Evolutionary conservation across 495 filamentous ascomycete species (phyloP).

Genomic region (Lichenothelia convexa): DNA sequence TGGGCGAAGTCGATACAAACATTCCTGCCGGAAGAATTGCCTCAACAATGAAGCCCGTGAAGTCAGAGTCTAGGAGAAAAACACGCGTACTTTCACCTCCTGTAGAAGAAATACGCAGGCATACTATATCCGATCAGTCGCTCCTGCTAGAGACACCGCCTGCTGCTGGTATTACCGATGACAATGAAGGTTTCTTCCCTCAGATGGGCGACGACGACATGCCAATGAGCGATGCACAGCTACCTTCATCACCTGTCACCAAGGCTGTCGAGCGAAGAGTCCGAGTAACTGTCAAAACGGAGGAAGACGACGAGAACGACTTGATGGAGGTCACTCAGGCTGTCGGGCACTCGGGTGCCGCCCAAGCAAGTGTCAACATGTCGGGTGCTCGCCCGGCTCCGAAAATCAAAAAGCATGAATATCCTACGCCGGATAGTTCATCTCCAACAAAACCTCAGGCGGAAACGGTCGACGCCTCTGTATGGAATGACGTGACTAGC

Average conservation of each 20-base stretch:
- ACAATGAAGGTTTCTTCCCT: conserved; percentile 38
- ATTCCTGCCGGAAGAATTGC: conserved; percentile 37
- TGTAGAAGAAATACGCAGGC: conserved; percentile 26
- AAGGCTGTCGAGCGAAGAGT: conserved; percentile 64
- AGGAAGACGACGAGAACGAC: conserved; percentile 52
- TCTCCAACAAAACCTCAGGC: conserved; percentile 47
- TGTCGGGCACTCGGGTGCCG: conserved; percentile 42
- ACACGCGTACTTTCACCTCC: conserved; percentile 65
- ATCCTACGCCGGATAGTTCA: conserved; percentile 53
- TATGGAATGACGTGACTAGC: conserved; percentile 74
- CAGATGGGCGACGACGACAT: conserved; percentile 42
- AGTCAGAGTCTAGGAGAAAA: conserved; percentile 57
- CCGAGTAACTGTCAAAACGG: conserved; percentile 35
- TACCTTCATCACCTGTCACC: conserved; percentile 68
- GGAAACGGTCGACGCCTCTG: conserved; percentile 54
- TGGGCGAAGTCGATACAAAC: conserved; percentile 80
- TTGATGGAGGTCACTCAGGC: conserved; percentile 72
- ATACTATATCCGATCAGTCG: neutral
- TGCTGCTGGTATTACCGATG: conserved; percentile 27
- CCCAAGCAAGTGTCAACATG: conserved; percentile 60
- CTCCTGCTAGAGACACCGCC: neutral
- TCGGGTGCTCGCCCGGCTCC: conserved; percentile 66
- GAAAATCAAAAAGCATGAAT: conserved; percentile 40
- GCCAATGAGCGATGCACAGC: conserved; percentile 63
- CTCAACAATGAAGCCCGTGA: conserved; percentile 42